Percentiles rank a stretch among this genome's conserved stretches.
These are phyloP conservation scores for Cryptococcus sp. DNA, from an alignment of 1,284 basidiomycete species.

Conservation along the genomic window DNA sequence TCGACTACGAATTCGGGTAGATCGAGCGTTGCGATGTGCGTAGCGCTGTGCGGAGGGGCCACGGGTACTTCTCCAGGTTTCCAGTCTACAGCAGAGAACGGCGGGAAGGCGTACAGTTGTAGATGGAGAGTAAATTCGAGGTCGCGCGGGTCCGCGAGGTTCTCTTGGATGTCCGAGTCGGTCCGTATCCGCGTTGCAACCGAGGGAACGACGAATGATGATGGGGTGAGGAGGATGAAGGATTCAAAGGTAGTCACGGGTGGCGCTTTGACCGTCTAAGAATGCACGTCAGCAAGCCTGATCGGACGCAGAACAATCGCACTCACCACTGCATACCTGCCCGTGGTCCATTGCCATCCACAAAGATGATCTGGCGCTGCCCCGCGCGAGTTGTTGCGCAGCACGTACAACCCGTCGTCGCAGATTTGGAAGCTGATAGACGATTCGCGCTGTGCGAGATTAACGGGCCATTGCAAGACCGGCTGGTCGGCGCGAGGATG, in stretches of 20 bases:
- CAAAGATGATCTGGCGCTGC: slow-evolving; percentile 28
- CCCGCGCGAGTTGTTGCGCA: slow-evolving; percentile 28
- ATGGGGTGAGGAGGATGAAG: slow-evolving; percentile 43
- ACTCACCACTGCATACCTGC: slow-evolving; percentile 44
- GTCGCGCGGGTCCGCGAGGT: slow-evolving; percentile 31
- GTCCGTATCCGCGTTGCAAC: slow-evolving; percentile 31
- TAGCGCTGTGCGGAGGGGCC: slow-evolving; percentile 32
- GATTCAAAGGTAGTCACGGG: slow-evolving; percentile 37
- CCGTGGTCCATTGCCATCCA: slow-evolving; percentile 52
- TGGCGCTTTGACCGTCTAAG: slow-evolving; percentile 25
- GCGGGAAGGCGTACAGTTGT: slow-evolving; percentile 46
- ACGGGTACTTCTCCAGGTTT: slow-evolving; percentile 10
- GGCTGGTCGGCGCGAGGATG: slow-evolving; percentile 42
- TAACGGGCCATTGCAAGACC: slow-evolving; percentile 32
- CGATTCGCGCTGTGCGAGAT: slow-evolving; percentile 11
- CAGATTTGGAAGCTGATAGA: slow-evolving; percentile 49
- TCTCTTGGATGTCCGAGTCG: slow-evolving; percentile 20
- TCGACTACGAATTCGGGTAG: slow-evolving; percentile 38
- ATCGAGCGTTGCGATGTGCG: slow-evolving; percentile 41
- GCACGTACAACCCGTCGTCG: slow-evolving; percentile 49
- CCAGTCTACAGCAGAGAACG: slow-evolving; percentile 18
- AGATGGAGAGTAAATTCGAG: slow-evolving; percentile 42
- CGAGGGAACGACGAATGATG: slow-evolving; percentile 41
- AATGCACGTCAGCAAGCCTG: background rate
- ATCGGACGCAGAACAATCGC: background rate